Evolutionary conservation across 495 filamentous ascomycete species (phyloP), one percentile per base, ranked within the genome.

Genomic region (Penicillium parvum): DNA sequence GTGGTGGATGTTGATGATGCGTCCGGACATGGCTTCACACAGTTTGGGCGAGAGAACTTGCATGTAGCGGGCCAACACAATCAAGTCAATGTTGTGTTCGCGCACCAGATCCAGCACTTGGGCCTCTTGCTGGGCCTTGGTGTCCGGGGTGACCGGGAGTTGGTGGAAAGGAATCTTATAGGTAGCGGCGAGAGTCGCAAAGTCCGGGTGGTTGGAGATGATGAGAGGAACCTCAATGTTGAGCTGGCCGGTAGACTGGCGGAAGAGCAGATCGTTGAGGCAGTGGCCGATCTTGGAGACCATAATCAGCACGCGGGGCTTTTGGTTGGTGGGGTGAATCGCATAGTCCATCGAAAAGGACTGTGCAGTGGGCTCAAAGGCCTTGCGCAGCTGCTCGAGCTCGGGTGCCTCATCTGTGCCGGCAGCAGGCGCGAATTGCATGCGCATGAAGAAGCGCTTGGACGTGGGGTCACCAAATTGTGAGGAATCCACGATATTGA

Each of bases 1-100:
- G 66, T 88, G 84, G 66, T 88, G 84, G 64, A 88, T 86, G 65
- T 88, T 88, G 79, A 88, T 85, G 64, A 87, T 87, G 38, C 74
- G 74, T 7, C 83, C 83, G 35, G 74, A 78, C 83, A 87, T 86
- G 36, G 75, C 82, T 49, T 74, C 65, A 61, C 83, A 88, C 19
- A 88, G 65, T n/a, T 58, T 73, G 10, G 82, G 82, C 34, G 76
- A 82, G 5, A 88, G 71, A n/a, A 88, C 81, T 65, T 88, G 84
- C 84, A 88, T 88, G 66, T 88, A 88, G 36, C 84, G 79, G n/a
- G 84, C 84, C 40, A 88, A 58, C 5, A 88, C 84, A 25, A 88
- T 77, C 19, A 88, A 68, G 51, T 88, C 84, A 56, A 88, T 73
- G 34, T 76, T 65, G 54, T 85, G 62, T 61, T 80, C 59, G 44